These are phyloP conservation scores for Podospora comata DNA, from an alignment of 495 filamentous ascomycete genomes.

Conservation along the genomic window DNA sequence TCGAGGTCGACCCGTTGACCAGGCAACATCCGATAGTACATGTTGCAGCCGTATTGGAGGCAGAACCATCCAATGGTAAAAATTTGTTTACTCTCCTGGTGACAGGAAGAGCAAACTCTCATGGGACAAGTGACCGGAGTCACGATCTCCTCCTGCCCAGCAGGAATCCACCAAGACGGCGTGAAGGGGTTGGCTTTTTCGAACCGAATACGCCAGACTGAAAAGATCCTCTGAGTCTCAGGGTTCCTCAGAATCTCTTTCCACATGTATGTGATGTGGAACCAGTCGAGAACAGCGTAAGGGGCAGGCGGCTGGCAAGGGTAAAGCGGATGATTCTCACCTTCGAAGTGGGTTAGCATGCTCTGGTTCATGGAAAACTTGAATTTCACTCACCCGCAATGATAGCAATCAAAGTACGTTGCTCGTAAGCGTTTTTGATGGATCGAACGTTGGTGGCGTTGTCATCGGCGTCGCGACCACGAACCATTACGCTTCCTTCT, in stretches of 20 bases:
- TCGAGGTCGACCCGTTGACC: slow-evolving; percentile 26
- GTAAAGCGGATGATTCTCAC: slow-evolving; percentile 50
- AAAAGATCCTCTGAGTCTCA: slow-evolving; percentile 30
- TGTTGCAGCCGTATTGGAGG: slow-evolving; percentile 52
- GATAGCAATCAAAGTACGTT: slow-evolving; percentile 48
- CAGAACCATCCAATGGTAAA: slow-evolving; percentile 66
- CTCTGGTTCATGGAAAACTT: neutral
- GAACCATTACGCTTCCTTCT: slow-evolving; percentile 41
- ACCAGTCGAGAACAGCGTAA: slow-evolving; percentile 71
- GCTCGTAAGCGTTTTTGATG: slow-evolving; percentile 37
- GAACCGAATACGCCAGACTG: slow-evolving; percentile 58
- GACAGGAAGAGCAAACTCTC: slow-evolving; percentile 30
- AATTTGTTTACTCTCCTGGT: slow-evolving; percentile 34
- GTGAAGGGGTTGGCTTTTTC: slow-evolving; percentile 61
- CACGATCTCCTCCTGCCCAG: neutral
- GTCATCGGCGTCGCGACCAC: slow-evolving; percentile 41
- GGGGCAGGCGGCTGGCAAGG: slow-evolving; percentile 55
- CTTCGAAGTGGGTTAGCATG: slow-evolving; percentile 35
- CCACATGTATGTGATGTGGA: slow-evolving; percentile 73
- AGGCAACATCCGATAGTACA: slow-evolving; percentile 50
- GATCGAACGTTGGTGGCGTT: slow-evolving; percentile 32
- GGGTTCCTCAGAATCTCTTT: slow-evolving; percentile 47
- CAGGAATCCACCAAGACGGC: slow-evolving; percentile 65
- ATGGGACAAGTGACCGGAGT: slow-evolving; percentile 5
- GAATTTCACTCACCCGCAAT: slow-evolving; percentile 53